Percentiles rank a stretch among this genome's conserved stretches.
Conservation (phyloP, 495 filamentous ascomycete species). For the Hypoxylon crocopeplum region DNA sequence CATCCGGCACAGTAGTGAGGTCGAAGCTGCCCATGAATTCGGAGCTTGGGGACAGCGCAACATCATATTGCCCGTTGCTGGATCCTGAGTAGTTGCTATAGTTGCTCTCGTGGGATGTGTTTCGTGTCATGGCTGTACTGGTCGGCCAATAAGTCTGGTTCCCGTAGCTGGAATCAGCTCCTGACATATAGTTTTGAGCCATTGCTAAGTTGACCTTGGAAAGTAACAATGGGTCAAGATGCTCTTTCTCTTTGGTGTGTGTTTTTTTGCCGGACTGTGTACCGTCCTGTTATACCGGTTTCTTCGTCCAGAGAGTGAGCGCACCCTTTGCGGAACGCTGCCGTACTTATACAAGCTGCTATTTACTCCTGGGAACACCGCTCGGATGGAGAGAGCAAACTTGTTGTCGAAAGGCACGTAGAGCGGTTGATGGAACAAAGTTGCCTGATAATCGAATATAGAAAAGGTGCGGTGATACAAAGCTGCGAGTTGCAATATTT, state of each 20-base stretch:
- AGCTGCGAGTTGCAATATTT: slow-evolving; percentile 5
- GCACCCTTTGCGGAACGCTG: slow-evolving; percentile 13
- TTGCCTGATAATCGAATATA: slow-evolving; percentile 16
- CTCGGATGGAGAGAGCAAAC: slow-evolving; percentile 15
- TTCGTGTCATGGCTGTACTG: slow-evolving; percentile 23
- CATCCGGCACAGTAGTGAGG: background rate
- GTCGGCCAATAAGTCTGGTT: slow-evolving; percentile 23
- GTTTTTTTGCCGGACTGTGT: slow-evolving; percentile 4
- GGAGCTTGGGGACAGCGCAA: slow-evolving; percentile 18
- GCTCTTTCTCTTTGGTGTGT: background rate
- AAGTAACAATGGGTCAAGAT: background rate
- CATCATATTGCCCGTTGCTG: slow-evolving; percentile 27
- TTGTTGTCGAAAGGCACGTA: slow-evolving; percentile 11
- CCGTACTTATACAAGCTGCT: slow-evolving; percentile 27
- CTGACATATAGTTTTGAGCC: slow-evolving; percentile 17
- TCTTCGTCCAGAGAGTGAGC: slow-evolving; percentile 5
- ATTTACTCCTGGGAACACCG: background rate
- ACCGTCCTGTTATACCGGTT: slow-evolving; percentile 18
- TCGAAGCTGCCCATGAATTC: slow-evolving; percentile 8
- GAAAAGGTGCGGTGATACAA: slow-evolving; percentile 33
- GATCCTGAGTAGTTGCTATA: slow-evolving; percentile 26
- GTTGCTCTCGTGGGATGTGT: slow-evolving; percentile 16
- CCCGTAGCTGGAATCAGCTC: slow-evolving; percentile 8
- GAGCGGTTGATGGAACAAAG: slow-evolving; percentile 9
- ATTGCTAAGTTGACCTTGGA: slow-evolving; percentile 3